Percentiles rank a stretch among this genome's conserved stretches.
phyloP scores from a whole-genome alignment of 73 alveolate species.

The Paramecium sonneborni region DNA sequence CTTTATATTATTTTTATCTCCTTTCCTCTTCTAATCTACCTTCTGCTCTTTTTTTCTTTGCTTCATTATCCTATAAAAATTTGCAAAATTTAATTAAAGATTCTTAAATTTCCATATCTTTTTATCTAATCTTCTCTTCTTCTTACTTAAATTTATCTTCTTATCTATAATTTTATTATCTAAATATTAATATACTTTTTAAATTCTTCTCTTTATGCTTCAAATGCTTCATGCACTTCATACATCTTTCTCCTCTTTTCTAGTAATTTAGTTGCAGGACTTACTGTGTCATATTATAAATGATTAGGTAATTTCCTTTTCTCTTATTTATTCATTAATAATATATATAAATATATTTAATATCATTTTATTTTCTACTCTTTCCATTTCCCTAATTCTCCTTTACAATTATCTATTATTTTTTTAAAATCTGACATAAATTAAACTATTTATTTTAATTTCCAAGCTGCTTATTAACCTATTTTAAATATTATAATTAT shows the following conservation, averaged over 20 bases:
- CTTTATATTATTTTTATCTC: conserved; percentile 46
- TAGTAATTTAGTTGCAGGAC: conserved; percentile 88
- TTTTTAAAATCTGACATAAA: conserved; percentile 42
- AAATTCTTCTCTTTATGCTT: conserved; percentile 83
- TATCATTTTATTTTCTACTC: conserved; percentile 33
- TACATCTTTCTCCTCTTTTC: conserved; percentile 93
- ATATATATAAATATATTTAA: background rate
- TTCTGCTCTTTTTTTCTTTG: conserved; percentile 81
- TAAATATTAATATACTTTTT: conserved; percentile 52
- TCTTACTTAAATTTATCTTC: conserved; percentile 53
- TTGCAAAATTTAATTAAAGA: conserved; percentile 80
- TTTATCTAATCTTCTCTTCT: conserved; percentile 79
- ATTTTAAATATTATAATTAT: background rate
- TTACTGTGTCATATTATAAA: conserved; percentile 78
- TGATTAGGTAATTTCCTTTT: conserved; percentile 60
- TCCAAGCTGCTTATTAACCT: conserved; percentile 40
- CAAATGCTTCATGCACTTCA: conserved; percentile 91
- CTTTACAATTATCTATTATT: conserved; percentile 32
- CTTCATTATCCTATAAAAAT: conserved; percentile 85
- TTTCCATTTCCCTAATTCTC: background rate
- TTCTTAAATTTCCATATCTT: conserved; percentile 78
- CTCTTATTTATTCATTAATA: conserved; percentile 46
- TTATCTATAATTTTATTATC: background rate
- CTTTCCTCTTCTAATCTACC: conserved; percentile 74
- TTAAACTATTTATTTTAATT: background rate